Base-by-base conservation (phyloP, 1,284 basidiomycete genomes). In the Pseudozyma flocculosa region DNA sequence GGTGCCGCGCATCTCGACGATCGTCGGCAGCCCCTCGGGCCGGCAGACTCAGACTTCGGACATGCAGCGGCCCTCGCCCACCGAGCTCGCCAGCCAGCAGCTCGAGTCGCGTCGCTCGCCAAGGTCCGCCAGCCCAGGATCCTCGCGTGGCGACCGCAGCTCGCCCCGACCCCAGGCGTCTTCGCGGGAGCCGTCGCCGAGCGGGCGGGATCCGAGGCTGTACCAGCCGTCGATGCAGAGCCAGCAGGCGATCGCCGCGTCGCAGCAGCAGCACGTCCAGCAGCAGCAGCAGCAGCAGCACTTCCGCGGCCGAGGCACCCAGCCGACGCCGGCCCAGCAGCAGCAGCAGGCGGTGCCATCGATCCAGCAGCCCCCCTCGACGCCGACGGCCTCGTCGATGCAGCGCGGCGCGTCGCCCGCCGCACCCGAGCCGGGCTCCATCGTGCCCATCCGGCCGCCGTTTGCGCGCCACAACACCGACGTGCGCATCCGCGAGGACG, bases 21-120 rank as follows among this genome's bases (percentile, higher is more conserved):
- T 99, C 36, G 88, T 98, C 42, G 94, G 96, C 79, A 91, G 89
- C 73, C 94, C 94, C n/a, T 85, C 90, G 4, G 93, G 62, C 7
- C 38, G 55, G 19, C 57, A 62, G 36, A 67, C 68, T 18, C 61
- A 63, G 50, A 60, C 66, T 3, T 56, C 56, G 7, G 59, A 64
- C 17, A 54, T 63, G 32, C 66, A 66, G 43, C 45, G 53, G 42
- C 45, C 61, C 1, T 62, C 66, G 7, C 58, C 68, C 1, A 62
- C 68, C 26, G 62, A 64, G 30, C 30, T 58, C 14, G 63, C 48
- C 3, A 19, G 53, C 37, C 56, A 61, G 40, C 38, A 41, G 18
- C 9, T 26, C 37, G 57, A 64, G 32, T 50, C 41, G 43, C 37
- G 56, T 4, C 56, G 54, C 22, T 65, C 62, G 14, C 62, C 57